Evolutionary conservation across 2,329 filamentous ascomycete genomes (phyloP).

Genomic region (Ceratocystis lukuohia): DNA sequence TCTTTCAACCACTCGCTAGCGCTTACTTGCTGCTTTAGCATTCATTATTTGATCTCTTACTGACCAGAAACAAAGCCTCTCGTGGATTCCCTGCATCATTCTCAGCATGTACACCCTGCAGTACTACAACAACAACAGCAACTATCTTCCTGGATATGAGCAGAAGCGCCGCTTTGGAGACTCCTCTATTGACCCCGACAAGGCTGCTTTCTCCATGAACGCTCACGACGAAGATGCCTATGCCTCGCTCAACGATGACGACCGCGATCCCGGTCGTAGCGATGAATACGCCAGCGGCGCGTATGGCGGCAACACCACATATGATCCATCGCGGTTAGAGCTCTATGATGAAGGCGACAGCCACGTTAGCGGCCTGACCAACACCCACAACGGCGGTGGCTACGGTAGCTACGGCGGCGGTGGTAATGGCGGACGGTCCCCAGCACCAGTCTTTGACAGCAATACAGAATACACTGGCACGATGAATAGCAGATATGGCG

Average conservation of each 20-base stretch:
- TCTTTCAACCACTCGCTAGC: no score
- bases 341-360: slow-evolving; percentile 29
- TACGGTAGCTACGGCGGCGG: slow-evolving; percentile 12
- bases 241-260: slow-evolving; percentile 45
- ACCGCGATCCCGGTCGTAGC: slow-evolving; percentile 34
- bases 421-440: neutral
- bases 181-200: slow-evolving; percentile 48
- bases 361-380: slow-evolving; percentile 29
- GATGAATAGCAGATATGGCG: slow-evolving; percentile 19
- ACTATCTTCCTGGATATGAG: slow-evolving; percentile 46
- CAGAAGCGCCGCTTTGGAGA: slow-evolving; percentile 31
- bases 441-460: slow-evolving; percentile 32
- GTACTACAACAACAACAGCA: slow-evolving; percentile 49
- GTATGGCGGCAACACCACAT: slow-evolving; percentile 30
- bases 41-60: slow-evolving; percentile 19
- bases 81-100: slow-evolving; percentile 40
- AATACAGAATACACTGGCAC: slow-evolving; percentile 34
- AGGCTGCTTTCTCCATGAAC: slow-evolving; percentile 54
- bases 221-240: slow-evolving; percentile 55
- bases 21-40: neutral
- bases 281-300: slow-evolving; percentile 24
- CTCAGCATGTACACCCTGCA: slow-evolving; percentile 47
- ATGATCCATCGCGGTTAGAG: slow-evolving; percentile 24
- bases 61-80: slow-evolving; percentile 33
- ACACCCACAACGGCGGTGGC: slow-evolving; percentile 11